Evolutionary conservation across 306 rosid genomes (phyloP).

Genomic region (Pyrus betulifolia): DNA sequence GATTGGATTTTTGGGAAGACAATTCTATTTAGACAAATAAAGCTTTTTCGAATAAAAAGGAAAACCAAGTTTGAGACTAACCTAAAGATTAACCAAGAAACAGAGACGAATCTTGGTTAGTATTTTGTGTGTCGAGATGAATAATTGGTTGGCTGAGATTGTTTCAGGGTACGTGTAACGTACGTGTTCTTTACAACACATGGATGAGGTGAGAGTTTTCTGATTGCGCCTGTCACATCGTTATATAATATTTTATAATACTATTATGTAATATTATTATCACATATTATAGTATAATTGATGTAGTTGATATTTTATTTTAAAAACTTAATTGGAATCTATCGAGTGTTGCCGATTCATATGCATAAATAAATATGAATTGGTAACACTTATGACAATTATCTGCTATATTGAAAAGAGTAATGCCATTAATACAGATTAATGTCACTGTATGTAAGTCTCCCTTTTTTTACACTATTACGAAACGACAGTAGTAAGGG

Average conservation of each 20-base stretch:
- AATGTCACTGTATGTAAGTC: no score
- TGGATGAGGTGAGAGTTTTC: background rate
- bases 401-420: no score
- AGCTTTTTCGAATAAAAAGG: background rate
- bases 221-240: background rate
- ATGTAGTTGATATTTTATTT: no score
- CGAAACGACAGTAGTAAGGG: no score
- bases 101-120: background rate
- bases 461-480: no score
- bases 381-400: background rate
- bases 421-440: no score
- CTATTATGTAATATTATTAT: no score
- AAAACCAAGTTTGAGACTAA: background rate
- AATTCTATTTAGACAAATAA: background rate
- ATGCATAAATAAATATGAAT: no score
- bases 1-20: background rate
- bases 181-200: background rate
- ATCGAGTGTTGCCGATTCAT: no score
- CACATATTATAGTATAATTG: no score
- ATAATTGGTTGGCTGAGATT: background rate
- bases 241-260: no score
- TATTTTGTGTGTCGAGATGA: background rate
- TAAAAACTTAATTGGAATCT: background rate
- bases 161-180: background rate
- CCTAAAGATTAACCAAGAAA: background rate